Conservation (phyloP, 2,329 filamentous ascomycete species). For the Magnaporthales sp. region DNA sequence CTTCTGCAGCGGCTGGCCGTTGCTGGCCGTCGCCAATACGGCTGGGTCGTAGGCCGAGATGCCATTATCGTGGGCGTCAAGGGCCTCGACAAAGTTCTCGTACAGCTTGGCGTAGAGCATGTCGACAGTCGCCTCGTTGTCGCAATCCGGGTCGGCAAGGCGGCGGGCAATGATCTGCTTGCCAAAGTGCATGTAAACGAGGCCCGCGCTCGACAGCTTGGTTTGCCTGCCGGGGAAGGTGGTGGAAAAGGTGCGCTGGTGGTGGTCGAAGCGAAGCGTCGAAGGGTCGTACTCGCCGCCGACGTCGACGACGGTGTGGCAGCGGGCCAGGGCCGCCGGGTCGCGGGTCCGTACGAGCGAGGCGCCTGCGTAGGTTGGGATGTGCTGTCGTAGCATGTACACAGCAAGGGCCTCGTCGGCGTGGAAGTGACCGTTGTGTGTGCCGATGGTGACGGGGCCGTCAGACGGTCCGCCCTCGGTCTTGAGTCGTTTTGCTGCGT, state of each 20-base stretch:
- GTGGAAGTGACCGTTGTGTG: constrained; percentile 98
- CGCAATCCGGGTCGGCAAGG: constrained; percentile 40
- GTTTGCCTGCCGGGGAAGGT: constrained; percentile 78
- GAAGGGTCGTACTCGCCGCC: constrained; percentile 82
- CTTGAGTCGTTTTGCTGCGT: constrained; percentile 76
- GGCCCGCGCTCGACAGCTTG: constrained; percentile 86
- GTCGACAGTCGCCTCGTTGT: constrained; percentile 58
- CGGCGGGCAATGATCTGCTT: constrained; percentile 67
- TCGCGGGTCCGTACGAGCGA: constrained; percentile 82
- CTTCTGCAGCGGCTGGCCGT: constrained; percentile 48
- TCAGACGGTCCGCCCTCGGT: constrained; percentile 38
- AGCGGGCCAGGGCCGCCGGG: constrained; percentile 64
- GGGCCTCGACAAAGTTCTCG: constrained; percentile 85
- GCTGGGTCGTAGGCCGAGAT: constrained; percentile 72
- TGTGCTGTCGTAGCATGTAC: constrained; percentile 76
- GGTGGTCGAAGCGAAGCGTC: constrained; percentile 83
- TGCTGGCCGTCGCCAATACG: constrained; percentile 57
- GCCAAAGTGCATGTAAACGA: constrained; percentile 95
- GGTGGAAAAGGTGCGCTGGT: constrained; percentile 83
- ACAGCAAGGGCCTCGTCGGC: constrained; percentile 96
- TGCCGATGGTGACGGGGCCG: constrained; percentile 63
- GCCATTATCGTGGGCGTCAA: constrained; percentile 97
- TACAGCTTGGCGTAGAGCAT: constrained; percentile 85
- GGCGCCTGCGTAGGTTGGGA: constrained; percentile 70
- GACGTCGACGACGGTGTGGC: constrained; percentile 97